These are phyloP conservation scores for Ustilago nuda DNA, from an alignment of 1,284 basidiomycete genomes.

Conservation along the genomic window DNA sequence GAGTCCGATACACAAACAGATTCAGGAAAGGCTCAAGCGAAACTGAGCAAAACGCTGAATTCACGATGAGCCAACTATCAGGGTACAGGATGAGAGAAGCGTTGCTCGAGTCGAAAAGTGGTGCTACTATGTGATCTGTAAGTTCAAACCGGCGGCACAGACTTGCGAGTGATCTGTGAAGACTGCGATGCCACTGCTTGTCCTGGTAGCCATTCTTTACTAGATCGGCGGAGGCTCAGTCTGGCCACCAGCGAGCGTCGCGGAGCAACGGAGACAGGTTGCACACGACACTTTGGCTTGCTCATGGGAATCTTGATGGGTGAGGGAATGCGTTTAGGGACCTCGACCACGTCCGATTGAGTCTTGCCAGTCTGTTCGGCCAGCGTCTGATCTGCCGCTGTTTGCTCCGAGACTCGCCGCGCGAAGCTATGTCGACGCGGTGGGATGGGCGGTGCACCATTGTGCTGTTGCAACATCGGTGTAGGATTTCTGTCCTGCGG, in stretches of 20 bases:
- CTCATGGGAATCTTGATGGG: slow-evolving; percentile 1
- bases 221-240: slow-evolving; percentile 20
- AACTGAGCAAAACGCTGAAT: not conserved
- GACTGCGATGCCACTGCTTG: not conserved
- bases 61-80: not conserved
- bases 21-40: too few species aligned
- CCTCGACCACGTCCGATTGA: not conserved
- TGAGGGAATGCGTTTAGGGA: not conserved
- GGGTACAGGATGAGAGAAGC: not conserved
- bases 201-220: slow-evolving; percentile 10
- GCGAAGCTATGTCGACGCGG: slow-evolving; percentile 34
- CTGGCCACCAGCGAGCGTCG: slow-evolving; percentile 32
- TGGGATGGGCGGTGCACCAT: slow-evolving; percentile 21
- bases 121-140: not conserved
- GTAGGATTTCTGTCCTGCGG: not conserved
- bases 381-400: not conserved
- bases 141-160: slow-evolving; percentile 7
- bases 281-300: not conserved
- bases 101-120: not conserved
- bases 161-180: slow-evolving; percentile 8
- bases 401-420: slow-evolving; percentile 1
- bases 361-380: not conserved
- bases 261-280: not conserved
- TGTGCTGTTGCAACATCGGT: not conserved
- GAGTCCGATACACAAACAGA: not conserved